phyloP scores from a whole-genome alignment of 2,329 filamentous ascomycete genomes.

The Fusarium palustre region DNA sequence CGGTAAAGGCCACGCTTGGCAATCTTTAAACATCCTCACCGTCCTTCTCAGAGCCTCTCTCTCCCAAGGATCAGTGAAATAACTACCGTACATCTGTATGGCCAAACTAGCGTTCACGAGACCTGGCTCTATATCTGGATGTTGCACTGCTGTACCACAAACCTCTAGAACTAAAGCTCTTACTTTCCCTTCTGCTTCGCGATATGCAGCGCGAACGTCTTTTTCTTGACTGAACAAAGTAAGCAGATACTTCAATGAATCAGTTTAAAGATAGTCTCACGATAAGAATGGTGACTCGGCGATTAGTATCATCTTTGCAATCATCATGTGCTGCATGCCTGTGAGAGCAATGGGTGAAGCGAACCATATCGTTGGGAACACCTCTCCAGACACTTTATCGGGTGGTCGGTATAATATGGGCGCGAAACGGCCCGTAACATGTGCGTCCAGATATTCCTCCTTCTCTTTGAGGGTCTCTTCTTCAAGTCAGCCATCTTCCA shows the following conservation, averaged over 20 bases:
- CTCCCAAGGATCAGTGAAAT: slow-evolving; percentile 42
- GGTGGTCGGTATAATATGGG: slow-evolving; percentile 31
- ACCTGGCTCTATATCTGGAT: slow-evolving; percentile 21
- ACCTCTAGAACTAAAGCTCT: slow-evolving; percentile 33
- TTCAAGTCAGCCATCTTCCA: fast-evolving
- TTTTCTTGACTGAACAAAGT: neutral
- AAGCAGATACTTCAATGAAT: fast-evolving
- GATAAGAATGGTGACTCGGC: slow-evolving; percentile 38
- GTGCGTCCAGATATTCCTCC: slow-evolving; percentile 31
- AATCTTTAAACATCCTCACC: slow-evolving; percentile 34
- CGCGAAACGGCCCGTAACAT: neutral
- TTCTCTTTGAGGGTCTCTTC: slow-evolving; percentile 31
- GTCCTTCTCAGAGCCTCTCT: slow-evolving; percentile 33
- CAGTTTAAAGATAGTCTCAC: fast-evolving
- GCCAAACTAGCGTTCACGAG: slow-evolving; percentile 35
- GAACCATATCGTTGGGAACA: slow-evolving; percentile 40
- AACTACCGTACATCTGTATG: slow-evolving; percentile 36
- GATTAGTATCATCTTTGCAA: slow-evolving; percentile 40
- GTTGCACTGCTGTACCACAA: slow-evolving; percentile 36
- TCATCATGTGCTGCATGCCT: slow-evolving; percentile 43
- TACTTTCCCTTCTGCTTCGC: slow-evolving; percentile 29
- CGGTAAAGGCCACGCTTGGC: slow-evolving; percentile 38
- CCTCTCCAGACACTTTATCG: slow-evolving; percentile 19
- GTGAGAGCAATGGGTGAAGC: slow-evolving; percentile 32
- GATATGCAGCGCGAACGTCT: slow-evolving; percentile 27